Percentiles rank a stretch among this genome's conserved stretches.
Evolutionary conservation across 2,329 filamentous ascomycete genomes (phyloP).

Genomic region (Exophiala xenobiotica): DNA sequence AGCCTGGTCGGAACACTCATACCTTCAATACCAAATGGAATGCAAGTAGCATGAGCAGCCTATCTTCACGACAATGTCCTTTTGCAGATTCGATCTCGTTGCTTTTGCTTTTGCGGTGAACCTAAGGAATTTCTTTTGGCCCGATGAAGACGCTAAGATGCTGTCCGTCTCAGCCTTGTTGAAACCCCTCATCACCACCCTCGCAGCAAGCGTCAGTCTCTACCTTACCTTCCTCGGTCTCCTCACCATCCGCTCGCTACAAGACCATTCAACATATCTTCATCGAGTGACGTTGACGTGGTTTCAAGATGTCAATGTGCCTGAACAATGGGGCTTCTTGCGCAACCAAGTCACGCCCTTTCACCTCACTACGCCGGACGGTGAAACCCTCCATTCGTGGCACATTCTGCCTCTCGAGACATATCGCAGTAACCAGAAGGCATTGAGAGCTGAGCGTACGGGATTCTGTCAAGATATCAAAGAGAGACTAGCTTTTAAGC

Average conservation of each 20-base stretch:
- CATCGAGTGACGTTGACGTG: constrained; percentile 56
- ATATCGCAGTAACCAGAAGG: constrained; percentile 45
- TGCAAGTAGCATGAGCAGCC: no score
- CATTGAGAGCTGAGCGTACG: constrained; percentile 42
- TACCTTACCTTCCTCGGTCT: constrained; percentile 49
- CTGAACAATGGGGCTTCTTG: constrained; percentile 51
- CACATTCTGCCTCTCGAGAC: constrained; percentile 50
- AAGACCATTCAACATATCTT: constrained; percentile 59
- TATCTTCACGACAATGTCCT: no score
- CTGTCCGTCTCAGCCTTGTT: no score
- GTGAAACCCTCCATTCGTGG: constrained; percentile 47
- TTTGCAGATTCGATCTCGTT: no score
- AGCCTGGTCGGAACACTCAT: no score
- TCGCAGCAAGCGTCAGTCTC: constrained; percentile 30
- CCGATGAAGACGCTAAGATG: no score
- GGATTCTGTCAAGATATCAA: constrained; percentile 39
- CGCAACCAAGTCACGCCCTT: constrained; percentile 53
- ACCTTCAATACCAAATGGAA: no score
- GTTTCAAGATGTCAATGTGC: constrained; percentile 52
- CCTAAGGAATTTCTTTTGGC: no score
- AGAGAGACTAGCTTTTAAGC: constrained; percentile 40
- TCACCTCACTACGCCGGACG: constrained; percentile 39
- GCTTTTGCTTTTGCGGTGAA: no score
- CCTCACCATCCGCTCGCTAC: constrained; percentile 47
- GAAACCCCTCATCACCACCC: constrained; percentile 6